Percentiles rank a stretch among this genome's conserved stretches.
phyloP scores from a whole-genome alignment of 805 yeast species.

The Lipomyces anomalus region DNA sequence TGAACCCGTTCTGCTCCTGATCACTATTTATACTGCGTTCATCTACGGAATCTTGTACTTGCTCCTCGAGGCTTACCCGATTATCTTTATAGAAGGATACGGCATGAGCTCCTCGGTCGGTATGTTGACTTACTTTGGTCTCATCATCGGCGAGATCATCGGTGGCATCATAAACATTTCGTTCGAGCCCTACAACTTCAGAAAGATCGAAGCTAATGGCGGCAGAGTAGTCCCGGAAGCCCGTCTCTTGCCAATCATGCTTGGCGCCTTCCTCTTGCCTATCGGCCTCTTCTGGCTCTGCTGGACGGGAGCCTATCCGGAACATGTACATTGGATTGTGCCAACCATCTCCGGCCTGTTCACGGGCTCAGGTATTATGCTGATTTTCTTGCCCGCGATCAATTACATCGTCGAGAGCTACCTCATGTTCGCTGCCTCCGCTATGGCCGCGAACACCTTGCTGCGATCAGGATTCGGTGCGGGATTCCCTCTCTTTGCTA shows the following conservation, averaged over 20 bases:
- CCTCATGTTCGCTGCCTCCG: conserved; percentile 64
- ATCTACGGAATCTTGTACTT: conserved; percentile 75
- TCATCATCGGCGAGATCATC: conserved; percentile 60
- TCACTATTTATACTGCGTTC: conserved; percentile 68
- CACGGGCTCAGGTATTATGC: conserved; percentile 57
- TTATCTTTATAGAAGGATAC: conserved; percentile 60
- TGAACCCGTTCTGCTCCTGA: conserved; percentile 67
- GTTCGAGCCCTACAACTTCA: conserved; percentile 50
- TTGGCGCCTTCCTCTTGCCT: conserved; percentile 66
- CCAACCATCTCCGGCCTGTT: conserved; percentile 58
- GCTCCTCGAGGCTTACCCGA: conserved; percentile 69
- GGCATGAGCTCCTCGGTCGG: conserved; percentile 54
- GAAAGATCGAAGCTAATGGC: conserved; percentile 45
- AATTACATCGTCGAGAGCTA: conserved; percentile 68
- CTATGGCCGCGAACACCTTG: conserved; percentile 67
- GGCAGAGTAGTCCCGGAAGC: conserved; percentile 71
- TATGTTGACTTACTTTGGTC: conserved; percentile 73
- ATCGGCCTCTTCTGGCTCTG: conserved; percentile 79
- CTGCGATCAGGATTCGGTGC: conserved; percentile 65
- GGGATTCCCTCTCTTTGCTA: conserved; percentile 66
- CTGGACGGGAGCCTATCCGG: conserved; percentile 77
- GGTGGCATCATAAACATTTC: conserved; percentile 52
- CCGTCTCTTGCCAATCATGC: conserved; percentile 69
- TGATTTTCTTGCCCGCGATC: conserved; percentile 57
- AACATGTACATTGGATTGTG: conserved; percentile 66